Evolutionary conservation across 306 rosid species (phyloP).

Genomic region (Quercus mongolica): DNA sequence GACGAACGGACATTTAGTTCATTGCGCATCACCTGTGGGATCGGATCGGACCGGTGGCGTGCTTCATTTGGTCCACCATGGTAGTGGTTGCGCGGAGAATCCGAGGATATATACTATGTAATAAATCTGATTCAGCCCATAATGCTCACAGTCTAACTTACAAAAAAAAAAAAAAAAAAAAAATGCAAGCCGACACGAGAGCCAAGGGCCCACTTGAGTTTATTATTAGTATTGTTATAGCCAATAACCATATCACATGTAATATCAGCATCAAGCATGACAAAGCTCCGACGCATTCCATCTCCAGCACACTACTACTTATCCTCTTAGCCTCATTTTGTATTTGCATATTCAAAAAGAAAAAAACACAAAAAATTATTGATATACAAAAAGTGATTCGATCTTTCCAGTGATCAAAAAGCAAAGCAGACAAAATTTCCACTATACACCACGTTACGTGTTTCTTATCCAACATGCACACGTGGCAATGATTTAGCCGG

Average conservation of each 20-base stretch:
- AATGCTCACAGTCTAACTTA: too few species aligned
- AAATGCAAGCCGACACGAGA: too few species aligned
- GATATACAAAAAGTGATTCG: not conserved
- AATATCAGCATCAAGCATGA: not conserved
- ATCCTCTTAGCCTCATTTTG: not conserved
- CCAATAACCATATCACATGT: not conserved
- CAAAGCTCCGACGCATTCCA: not conserved
- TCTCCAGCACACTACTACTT: not conserved
- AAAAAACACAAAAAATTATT: not conserved
- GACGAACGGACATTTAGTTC: too few species aligned
- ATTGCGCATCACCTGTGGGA: too few species aligned
- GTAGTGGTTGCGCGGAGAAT: too few species aligned
- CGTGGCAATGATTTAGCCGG: constrained; percentile 32
- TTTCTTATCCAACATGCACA: constrained; percentile 22
- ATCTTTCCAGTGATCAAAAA: constrained; percentile 39
- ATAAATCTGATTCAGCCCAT: too few species aligned
- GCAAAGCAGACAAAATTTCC: constrained; percentile 12
- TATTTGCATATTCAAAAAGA: too few species aligned
- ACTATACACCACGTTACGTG: constrained; percentile 25
- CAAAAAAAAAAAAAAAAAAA: too few species aligned
- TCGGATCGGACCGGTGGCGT: too few species aligned
- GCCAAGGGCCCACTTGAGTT: not conserved
- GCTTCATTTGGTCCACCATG: too few species aligned
- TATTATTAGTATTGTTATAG: not conserved
- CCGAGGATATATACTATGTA: too few species aligned